Percentiles rank a stretch among this genome's conserved stretches.
phyloP scores from a whole-genome alignment of 179 eudicot genomes.

The Nepenthes alata region DNA sequence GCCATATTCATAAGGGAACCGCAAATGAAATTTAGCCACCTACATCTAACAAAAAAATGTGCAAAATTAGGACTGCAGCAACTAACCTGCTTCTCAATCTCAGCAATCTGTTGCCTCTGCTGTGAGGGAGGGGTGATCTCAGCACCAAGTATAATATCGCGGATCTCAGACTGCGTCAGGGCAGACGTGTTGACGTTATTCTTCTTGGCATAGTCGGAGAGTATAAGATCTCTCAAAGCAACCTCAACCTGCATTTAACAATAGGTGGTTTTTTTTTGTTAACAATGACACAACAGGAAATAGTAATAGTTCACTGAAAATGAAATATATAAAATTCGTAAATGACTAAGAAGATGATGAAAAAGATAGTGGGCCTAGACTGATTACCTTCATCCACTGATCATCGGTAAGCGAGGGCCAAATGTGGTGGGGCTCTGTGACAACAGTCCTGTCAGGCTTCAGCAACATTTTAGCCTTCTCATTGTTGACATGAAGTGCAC shows the following conservation, averaged over 20 bases:
- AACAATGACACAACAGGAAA: not conserved
- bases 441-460: conserved; percentile 90
- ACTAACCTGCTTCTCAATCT: conserved; percentile 89
- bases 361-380: not conserved
- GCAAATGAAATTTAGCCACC: too few relatives aligned
- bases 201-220: conserved; percentile 97
- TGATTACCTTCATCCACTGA: conserved; percentile 91
- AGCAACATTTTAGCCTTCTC: conserved; percentile 98
- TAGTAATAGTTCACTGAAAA: too few relatives aligned
- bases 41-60: too few relatives aligned
- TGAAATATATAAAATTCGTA: too few relatives aligned
- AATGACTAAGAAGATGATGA: not conserved
- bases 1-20: too few relatives aligned
- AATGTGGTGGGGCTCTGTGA: conserved; percentile 95
- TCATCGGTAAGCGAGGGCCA: conserved; percentile 96
- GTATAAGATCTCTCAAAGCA: conserved; percentile 93
- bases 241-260: conserved; percentile 68
- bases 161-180: conserved; percentile 90
- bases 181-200: conserved; percentile 97
- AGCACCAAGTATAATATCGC: conserved; percentile 98
- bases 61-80: not conserved
- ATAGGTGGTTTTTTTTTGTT: not conserved
- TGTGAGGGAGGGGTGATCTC: conserved; percentile 98
- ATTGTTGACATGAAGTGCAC: conserved; percentile 96
- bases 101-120: conserved; percentile 97